A percentile compares a stretch with the other conserved stretches of the same genome.
Evolutionary conservation across 1,139 yeast species (phyloP).

Genomic region (Pichia sp.): DNA sequence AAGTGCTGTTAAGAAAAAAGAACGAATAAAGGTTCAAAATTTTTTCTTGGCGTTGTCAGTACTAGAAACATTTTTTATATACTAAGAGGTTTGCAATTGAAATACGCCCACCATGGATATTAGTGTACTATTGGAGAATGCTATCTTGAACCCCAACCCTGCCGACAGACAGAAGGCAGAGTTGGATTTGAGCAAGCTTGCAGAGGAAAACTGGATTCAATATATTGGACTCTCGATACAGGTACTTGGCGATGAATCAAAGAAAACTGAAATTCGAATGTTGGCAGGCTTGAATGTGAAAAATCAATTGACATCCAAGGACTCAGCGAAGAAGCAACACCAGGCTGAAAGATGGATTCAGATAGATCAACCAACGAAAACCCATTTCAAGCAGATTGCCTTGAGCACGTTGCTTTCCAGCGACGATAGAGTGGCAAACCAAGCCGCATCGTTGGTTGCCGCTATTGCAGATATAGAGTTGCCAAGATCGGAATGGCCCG

Average conservation of each 20-base stretch:
- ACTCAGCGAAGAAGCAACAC: conserved; percentile 44
- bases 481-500: conserved; percentile 86
- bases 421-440: conserved; percentile 78
- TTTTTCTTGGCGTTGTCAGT: neutral
- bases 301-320: conserved; percentile 83
- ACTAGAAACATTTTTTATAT: neutral
- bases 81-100: neutral
- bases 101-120: conserved; percentile 50
- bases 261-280: conserved; percentile 79
- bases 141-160: conserved; percentile 64
- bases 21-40: neutral
- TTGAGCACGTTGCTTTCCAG: conserved; percentile 58
- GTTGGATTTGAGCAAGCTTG: conserved; percentile 65
- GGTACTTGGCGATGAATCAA: conserved; percentile 63
- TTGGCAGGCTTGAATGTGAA: conserved; percentile 86
- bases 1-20: neutral
- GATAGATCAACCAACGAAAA: conserved; percentile 51
- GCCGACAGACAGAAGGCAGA: conserved; percentile 76
- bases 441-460: conserved; percentile 92
- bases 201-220: conserved; percentile 70
- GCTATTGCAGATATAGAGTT: conserved; percentile 94
- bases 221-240: conserved; percentile 68
- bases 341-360: conserved; percentile 61
- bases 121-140: conserved; percentile 70
- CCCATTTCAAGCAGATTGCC: conserved; percentile 64